Evolutionary conservation across 106 monocot genomes (phyloP).

Genomic region (Alisma plantagoaquatica): DNA sequence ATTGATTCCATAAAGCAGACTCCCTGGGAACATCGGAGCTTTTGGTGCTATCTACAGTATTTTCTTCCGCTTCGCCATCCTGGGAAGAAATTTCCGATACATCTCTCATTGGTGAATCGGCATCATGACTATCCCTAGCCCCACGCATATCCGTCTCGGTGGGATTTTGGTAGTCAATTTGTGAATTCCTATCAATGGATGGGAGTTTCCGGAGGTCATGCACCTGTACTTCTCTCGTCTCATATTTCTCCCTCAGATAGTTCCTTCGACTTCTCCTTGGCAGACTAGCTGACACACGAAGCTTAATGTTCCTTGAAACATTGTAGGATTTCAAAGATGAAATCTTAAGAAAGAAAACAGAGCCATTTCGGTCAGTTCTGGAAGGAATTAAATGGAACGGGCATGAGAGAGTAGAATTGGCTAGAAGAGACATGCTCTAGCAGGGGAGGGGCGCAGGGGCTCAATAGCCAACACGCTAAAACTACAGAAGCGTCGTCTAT

Average conservation of each 20-base stretch:
- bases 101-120: background rate
- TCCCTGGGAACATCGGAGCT: slow-evolving; percentile 3
- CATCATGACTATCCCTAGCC: background rate
- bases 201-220: slow-evolving; percentile 3
- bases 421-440: no score
- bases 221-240: slow-evolving; percentile 19
- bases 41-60: background rate
- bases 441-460: no score
- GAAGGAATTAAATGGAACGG: background rate
- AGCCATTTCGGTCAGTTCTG: slow-evolving; percentile 1
- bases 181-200: background rate
- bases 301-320: background rate
- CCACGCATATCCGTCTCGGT: background rate
- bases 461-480: no score
- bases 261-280: slow-evolving; percentile 30
- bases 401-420: background rate
- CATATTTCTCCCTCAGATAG: slow-evolving; percentile 47
- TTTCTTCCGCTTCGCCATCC: slow-evolving; percentile 1
- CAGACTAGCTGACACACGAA: slow-evolving; percentile 8
- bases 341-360: slow-evolving; percentile 13
- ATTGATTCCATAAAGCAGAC: slow-evolving; percentile 33
- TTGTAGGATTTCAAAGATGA: slow-evolving; percentile 4
- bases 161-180: background rate
- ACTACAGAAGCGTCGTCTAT: no score
- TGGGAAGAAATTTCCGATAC: no score